These are phyloP conservation scores for Claviceps digitariae DNA, from an alignment of 2,329 filamentous ascomycete species.

Conservation along the genomic window DNA sequence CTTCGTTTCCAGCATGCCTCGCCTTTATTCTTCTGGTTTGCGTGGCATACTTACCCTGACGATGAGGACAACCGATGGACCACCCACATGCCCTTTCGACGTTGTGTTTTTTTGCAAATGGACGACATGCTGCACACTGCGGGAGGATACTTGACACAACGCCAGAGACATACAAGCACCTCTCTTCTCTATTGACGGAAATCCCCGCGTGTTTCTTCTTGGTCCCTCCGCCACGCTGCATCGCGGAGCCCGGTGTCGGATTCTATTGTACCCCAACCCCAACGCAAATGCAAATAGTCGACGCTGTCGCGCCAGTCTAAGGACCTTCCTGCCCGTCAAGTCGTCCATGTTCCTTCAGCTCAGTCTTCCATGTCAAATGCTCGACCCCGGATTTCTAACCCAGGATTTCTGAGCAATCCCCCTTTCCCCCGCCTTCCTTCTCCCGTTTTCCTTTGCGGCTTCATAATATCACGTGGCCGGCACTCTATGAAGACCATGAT, in stretches of 20 bases:
- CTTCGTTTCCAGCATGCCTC: too few species aligned
- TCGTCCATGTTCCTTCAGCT: background rate
- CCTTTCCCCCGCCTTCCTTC: too few species aligned
- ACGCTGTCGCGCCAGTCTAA: constrained; percentile 4
- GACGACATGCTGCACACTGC: too few species aligned
- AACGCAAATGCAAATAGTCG: background rate
- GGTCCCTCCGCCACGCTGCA: background rate
- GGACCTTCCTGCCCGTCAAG: background rate
- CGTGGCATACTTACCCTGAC: too few species aligned
- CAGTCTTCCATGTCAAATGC: too few species aligned
- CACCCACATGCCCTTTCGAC: too few species aligned
- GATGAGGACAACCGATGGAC: too few species aligned
- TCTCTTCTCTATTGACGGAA: too few species aligned
- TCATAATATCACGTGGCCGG: constrained; percentile 1
- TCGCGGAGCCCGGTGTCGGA: background rate
- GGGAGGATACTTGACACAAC: too few species aligned
- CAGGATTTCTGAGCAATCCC: constrained; percentile 2
- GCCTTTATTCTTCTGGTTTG: too few species aligned
- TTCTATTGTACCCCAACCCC: background rate
- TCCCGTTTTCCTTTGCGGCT: constrained; percentile 3
- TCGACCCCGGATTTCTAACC: background rate
- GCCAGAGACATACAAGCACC: too few species aligned
- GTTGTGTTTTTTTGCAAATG: too few species aligned
- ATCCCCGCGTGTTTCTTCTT: background rate
- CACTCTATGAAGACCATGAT: constrained; percentile 3